phyloP scores from a whole-genome alignment of 2,329 filamentous ascomycete genomes.

The Verticillium albo-atrum region DNA sequence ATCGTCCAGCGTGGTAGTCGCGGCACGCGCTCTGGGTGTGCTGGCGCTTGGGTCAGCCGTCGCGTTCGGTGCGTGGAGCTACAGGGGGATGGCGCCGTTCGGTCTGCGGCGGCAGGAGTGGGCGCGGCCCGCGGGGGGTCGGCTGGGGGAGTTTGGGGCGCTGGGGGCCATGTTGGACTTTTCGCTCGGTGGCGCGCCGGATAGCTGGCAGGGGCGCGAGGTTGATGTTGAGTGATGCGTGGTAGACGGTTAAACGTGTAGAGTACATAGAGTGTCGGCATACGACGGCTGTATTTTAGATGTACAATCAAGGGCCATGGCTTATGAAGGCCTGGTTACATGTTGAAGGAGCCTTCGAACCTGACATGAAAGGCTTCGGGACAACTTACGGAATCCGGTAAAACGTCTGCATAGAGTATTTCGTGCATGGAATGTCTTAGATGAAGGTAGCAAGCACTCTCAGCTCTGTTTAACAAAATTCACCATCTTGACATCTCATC shows the following conservation, averaged over 20 bases:
- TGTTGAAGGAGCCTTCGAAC: too few relatives aligned
- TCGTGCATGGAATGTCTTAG: too few relatives aligned
- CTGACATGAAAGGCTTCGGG: too few relatives aligned
- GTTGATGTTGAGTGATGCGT: slow-evolving; percentile 7
- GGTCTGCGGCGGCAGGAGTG: slow-evolving; percentile 41
- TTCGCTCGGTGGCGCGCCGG: slow-evolving; percentile 7
- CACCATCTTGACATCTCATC: too few relatives aligned
- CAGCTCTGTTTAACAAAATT: too few relatives aligned
- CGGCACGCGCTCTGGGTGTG: slow-evolving; percentile 30
- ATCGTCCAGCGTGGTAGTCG: slow-evolving; percentile 17
- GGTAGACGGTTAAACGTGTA: not conserved
- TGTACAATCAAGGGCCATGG: too few relatives aligned
- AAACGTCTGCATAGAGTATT: too few relatives aligned
- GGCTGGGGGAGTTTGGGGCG: slow-evolving; percentile 40
- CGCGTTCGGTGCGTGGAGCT: slow-evolving; percentile 33
- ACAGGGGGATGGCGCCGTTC: slow-evolving; percentile 37
- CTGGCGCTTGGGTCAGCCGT: slow-evolving; percentile 34
- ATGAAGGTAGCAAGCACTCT: too few relatives aligned
- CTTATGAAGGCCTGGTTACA: too few relatives aligned
- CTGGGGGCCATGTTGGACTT: slow-evolving; percentile 39
- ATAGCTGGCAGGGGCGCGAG: slow-evolving; percentile 1
- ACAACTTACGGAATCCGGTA: too few relatives aligned
- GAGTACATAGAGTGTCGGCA: not conserved
- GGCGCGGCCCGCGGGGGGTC: slow-evolving; percentile 20
- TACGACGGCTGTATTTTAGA: not conserved